phyloP scores from a whole-genome alignment of 2,329 filamentous ascomycete species.

The Calcarisporium arbuscula region DNA sequence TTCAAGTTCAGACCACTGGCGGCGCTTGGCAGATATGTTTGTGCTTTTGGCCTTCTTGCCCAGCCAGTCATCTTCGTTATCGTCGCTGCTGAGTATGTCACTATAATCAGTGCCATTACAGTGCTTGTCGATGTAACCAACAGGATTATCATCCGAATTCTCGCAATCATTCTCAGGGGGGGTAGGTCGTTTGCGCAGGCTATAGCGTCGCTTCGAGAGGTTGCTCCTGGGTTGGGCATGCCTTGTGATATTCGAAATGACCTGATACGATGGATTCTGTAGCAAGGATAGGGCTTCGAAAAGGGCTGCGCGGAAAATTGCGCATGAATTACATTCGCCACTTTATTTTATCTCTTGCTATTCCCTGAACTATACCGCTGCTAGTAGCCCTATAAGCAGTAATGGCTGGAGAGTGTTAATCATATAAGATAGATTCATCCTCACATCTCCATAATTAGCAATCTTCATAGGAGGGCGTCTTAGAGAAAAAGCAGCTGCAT shows the following conservation, averaged over 20 bases:
- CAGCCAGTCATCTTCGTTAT: slow-evolving; percentile 1
- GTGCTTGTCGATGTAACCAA: slow-evolving; percentile 2
- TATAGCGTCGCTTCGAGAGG: slow-evolving; percentile 1
- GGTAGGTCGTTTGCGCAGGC: slow-evolving; percentile 1
- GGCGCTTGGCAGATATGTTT: slow-evolving; percentile 1
- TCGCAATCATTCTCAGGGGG: slow-evolving; percentile 1
- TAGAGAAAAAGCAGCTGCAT: slow-evolving; percentile 1
- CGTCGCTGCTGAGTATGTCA: neutral
- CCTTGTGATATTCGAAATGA: neutral
- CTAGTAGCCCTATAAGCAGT: neutral
- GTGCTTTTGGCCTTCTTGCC: neutral
- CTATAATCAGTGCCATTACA: neutral
- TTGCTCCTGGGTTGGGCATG: slow-evolving; percentile 1
- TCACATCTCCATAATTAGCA: slow-evolving; percentile 3
- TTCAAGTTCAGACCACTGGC: slow-evolving; percentile 2
- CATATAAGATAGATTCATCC: slow-evolving; percentile 1
- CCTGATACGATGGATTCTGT: neutral
- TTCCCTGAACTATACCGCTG: slow-evolving; percentile 1
- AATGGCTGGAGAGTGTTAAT: neutral
- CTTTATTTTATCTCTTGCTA: neutral
- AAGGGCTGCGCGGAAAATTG: slow-evolving; percentile 1
- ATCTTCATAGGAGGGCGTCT: slow-evolving; percentile 2
- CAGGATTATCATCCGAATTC: slow-evolving; percentile 1
- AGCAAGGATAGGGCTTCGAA: slow-evolving; percentile 1
- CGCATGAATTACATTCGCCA: slow-evolving; percentile 1